A percentile compares a stretch with the other conserved stretches of the same genome.
Evolutionary conservation across 73 alveolate genomes (phyloP).

Genomic region (Paramecium pentaurelia): DNA sequence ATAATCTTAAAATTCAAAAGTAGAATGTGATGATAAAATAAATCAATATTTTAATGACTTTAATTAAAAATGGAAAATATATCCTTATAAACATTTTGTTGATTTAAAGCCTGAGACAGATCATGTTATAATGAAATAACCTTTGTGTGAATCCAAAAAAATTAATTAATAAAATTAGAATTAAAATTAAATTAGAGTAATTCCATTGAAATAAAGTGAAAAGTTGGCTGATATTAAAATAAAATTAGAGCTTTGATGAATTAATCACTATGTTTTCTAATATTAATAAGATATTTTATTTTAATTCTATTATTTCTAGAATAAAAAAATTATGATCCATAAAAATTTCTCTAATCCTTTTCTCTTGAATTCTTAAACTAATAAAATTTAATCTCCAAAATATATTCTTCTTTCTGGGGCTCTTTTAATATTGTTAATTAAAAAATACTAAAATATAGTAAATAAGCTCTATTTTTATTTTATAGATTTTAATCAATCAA

Average conservation of each 20-base stretch:
- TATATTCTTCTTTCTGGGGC: too few relatives aligned
- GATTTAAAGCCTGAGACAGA: background rate
- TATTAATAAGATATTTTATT: too few relatives aligned
- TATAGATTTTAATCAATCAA: too few relatives aligned
- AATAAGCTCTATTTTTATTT: background rate
- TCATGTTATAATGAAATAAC: background rate
- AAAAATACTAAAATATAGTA: too few relatives aligned
- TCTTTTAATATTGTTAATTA: too few relatives aligned
- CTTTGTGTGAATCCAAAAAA: background rate
- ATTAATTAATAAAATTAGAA: background rate
- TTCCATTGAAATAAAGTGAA: background rate
- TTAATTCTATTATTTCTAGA: background rate
- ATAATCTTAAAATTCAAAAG: background rate
- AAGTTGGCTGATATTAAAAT: background rate
- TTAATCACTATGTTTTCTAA: background rate
- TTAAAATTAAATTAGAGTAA: background rate
- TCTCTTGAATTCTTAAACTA: too few relatives aligned
- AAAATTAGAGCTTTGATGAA: background rate
- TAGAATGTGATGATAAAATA: background rate
- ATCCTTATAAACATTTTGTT: background rate
- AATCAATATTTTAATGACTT: background rate
- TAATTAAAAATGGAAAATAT: background rate
- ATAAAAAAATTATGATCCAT: too few relatives aligned
- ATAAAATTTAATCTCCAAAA: too few relatives aligned
- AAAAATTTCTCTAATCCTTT: too few relatives aligned